Conservation (phyloP, 768 basidiomycete species). For the Tulasnella sp. region DNA sequence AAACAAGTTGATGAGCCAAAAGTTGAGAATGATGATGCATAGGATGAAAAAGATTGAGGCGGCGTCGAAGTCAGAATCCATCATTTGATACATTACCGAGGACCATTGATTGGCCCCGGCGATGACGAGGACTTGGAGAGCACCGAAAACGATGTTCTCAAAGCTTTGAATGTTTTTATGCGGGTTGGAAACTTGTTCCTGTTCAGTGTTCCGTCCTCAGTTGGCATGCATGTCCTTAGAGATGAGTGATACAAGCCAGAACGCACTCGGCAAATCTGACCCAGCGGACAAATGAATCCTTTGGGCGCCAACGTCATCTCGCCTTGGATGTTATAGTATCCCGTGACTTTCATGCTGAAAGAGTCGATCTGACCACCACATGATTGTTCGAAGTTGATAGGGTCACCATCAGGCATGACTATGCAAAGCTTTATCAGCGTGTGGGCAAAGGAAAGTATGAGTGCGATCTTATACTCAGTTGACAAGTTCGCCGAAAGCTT, state of each 20-base stretch:
- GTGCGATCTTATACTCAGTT: constrained; percentile 31
- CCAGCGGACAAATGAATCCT: constrained; percentile 86
- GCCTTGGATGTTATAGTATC: constrained; percentile 46
- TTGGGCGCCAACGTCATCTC: constrained; percentile 49
- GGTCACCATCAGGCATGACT: background rate
- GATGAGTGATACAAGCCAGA: no score
- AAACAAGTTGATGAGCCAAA: constrained; percentile 90
- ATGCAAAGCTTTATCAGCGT: background rate
- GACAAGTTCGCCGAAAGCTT: constrained; percentile 55
- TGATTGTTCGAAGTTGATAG: constrained; percentile 44
- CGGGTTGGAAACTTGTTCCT: constrained; percentile 66
- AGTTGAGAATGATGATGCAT: constrained; percentile 81
- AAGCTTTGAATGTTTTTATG: constrained; percentile 66
- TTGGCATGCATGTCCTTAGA: constrained; percentile 33
- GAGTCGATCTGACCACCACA: constrained; percentile 84
- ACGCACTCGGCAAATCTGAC: constrained; percentile 82
- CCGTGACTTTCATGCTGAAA: constrained; percentile 45
- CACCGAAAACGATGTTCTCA: constrained; percentile 79
- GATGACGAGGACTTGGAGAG: constrained; percentile 79
- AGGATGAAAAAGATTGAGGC: constrained; percentile 84
- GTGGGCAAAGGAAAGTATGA: background rate
- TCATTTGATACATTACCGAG: constrained; percentile 78
- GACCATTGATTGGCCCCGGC: constrained; percentile 82
- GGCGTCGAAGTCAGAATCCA: constrained; percentile 86
- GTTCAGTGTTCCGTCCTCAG: background rate